Percentiles rank a stretch among this genome's conserved stretches.
Evolutionary conservation across 495 filamentous ascomycete genomes (phyloP).

Genomic region (Parathielavia hyrcaniae): DNA sequence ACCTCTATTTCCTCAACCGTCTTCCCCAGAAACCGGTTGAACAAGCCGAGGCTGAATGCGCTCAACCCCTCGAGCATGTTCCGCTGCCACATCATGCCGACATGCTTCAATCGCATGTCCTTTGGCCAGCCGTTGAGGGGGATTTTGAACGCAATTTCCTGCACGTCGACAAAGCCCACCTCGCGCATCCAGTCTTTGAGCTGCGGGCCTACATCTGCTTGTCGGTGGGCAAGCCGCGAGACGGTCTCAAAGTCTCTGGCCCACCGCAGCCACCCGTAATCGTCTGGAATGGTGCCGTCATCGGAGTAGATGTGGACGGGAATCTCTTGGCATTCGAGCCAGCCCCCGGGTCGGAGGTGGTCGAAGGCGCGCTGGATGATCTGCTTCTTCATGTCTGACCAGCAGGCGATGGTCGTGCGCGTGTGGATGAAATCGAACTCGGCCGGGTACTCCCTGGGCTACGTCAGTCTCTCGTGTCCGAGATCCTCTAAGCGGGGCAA

Average conservation of each 20-base stretch:
- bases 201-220: conserved; percentile 45
- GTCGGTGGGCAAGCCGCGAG: conserved; percentile 46
- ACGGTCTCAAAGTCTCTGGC: conserved; percentile 44
- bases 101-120: conserved; percentile 23
- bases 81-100: conserved; percentile 36
- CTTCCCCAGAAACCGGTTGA: conserved; percentile 34
- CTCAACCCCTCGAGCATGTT: conserved; percentile 31
- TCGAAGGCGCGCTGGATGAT: conserved; percentile 37
- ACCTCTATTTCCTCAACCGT: conserved; percentile 41
- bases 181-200: conserved; percentile 53
- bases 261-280: conserved; percentile 48
- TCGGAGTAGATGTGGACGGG: conserved; percentile 54
- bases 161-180: conserved; percentile 58
- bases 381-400: conserved; percentile 39
- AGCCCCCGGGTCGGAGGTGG: conserved; percentile 59
- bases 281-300: conserved; percentile 49
- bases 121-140: conserved; percentile 52
- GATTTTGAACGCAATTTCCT: conserved; percentile 49
- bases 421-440: conserved; percentile 48
- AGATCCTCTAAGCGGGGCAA: neutral
- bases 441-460: conserved; percentile 24
- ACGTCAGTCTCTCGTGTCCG: conserved; percentile 9
- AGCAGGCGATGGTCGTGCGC: conserved; percentile 42
- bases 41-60: conserved; percentile 28
- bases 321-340: conserved; percentile 59